A percentile compares a stretch with the other conserved stretches of the same genome.
phyloP scores from a whole-genome alignment of 148 eudicot genomes.

The Chenopodium album region DNA sequence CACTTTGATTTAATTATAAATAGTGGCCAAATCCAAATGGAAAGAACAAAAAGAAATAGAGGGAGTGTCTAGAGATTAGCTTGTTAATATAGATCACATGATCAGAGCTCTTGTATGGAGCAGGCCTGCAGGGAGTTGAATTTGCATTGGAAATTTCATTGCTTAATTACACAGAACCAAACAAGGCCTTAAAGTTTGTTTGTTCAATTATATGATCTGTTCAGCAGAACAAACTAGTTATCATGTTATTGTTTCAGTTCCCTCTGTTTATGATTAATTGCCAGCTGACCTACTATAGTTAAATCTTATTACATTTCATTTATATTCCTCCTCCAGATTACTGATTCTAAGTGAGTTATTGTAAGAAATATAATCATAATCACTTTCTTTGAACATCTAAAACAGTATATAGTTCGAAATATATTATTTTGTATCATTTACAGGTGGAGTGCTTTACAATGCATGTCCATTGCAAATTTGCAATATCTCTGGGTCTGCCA shows the following conservation, averaged over 20 bases:
- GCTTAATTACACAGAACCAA: neutral
- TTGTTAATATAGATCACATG: too few relatives aligned
- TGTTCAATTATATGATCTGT: neutral
- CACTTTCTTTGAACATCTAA: neutral
- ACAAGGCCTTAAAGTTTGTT: neutral
- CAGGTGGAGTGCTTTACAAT: neutral
- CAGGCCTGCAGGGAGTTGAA: too few relatives aligned
- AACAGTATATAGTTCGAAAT: too few relatives aligned
- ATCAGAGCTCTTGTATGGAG: too few relatives aligned
- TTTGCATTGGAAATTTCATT: neutral
- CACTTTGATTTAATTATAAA: too few relatives aligned
- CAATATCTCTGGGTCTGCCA: neutral
- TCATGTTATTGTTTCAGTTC: neutral
- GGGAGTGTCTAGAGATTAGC: too few relatives aligned
- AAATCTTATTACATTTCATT: neutral
- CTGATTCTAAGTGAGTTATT: neutral
- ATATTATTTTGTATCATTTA: too few relatives aligned
- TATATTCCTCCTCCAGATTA: neutral
- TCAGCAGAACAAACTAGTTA: neutral
- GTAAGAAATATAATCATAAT: neutral
- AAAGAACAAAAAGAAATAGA: too few relatives aligned
- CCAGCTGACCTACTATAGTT: neutral
- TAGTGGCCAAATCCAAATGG: too few relatives aligned
- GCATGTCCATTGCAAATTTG: neutral
- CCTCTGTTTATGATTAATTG: neutral